These are phyloP conservation scores for Aureobasidium vineae DNA, from an alignment of 2,329 filamentous ascomycete species.

Conservation along the genomic window DNA sequence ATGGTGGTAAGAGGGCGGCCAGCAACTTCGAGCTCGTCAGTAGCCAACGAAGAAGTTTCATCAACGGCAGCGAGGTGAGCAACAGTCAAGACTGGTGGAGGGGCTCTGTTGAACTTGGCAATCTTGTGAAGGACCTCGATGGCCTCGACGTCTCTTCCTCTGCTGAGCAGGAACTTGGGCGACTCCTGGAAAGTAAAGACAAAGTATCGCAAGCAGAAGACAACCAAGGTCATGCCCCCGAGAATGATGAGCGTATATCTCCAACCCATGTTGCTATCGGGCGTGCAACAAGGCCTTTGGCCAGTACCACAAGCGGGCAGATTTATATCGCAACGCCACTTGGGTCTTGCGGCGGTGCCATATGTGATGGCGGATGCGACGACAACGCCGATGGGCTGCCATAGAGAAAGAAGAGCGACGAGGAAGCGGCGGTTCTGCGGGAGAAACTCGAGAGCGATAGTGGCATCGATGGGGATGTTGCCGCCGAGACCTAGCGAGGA, in stretches of 20 bases:
- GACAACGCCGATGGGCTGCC: constrained; percentile 57
- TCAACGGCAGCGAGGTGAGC: constrained; percentile 17
- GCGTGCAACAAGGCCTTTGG: constrained; percentile 40
- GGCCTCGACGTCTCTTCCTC: constrained; percentile 53
- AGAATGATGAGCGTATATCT: constrained; percentile 44
- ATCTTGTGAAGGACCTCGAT: constrained; percentile 48
- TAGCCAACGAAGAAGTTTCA: background rate
- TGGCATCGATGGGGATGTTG: constrained; percentile 57
- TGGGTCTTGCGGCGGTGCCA: constrained; percentile 33
- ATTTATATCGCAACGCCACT: constrained; percentile 32
- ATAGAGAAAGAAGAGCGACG: constrained; percentile 54
- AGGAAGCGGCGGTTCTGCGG: constrained; percentile 54
- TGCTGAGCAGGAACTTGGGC: constrained; percentile 58
- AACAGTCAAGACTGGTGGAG: constrained; percentile 13
- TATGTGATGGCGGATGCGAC: constrained; percentile 54
- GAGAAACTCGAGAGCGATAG: constrained; percentile 57
- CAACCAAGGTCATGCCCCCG: constrained; percentile 42
- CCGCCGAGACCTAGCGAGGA: constrained; percentile 51
- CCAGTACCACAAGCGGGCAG: constrained; percentile 48
- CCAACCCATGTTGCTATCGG: constrained; percentile 47
- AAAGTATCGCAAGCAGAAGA: constrained; percentile 55
- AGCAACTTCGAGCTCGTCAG: background rate
- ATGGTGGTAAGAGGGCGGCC: background rate
- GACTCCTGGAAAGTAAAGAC: constrained; percentile 58
- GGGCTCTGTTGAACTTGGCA: constrained; percentile 43